phyloP scores from a whole-genome alignment of 2,329 filamentous ascomycete genomes.

The Exophiala bonariae region DNA sequence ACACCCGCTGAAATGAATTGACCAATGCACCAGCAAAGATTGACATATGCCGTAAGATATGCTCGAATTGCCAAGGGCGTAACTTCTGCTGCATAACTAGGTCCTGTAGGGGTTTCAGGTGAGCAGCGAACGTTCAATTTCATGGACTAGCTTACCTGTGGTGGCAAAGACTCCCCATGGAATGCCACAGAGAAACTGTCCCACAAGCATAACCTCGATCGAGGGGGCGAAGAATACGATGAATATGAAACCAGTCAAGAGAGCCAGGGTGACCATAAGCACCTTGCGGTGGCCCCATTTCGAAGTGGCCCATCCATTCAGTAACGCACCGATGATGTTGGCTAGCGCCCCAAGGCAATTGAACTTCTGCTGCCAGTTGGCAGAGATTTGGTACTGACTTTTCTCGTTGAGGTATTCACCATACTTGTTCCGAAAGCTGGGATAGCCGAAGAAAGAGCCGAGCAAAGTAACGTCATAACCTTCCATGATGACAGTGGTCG shows the following conservation, averaged over 20 bases:
- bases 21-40: slow-evolving; percentile 64
- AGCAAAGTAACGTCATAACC: slow-evolving; percentile 55
- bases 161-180: slow-evolving; percentile 27
- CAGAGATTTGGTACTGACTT: slow-evolving; percentile 39
- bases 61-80: slow-evolving; percentile 60
- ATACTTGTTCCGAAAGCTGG: slow-evolving; percentile 43
- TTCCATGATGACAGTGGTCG: slow-evolving; percentile 53
- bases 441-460: slow-evolving; percentile 51
- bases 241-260: slow-evolving; percentile 48
- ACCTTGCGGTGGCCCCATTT: slow-evolving; percentile 48
- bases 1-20: slow-evolving; percentile 51
- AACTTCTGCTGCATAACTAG: slow-evolving; percentile 69
- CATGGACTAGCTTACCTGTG: no score
- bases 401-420: slow-evolving; percentile 30
- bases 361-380: slow-evolving; percentile 52
- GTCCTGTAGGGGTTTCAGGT: slow-evolving; percentile 30
- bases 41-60: slow-evolving; percentile 61
- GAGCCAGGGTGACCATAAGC: slow-evolving; percentile 45
- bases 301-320: slow-evolving; percentile 15
- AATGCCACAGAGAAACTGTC: slow-evolving; percentile 50
- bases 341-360: slow-evolving; percentile 5
- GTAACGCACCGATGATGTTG: slow-evolving; percentile 17
- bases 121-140: slow-evolving; percentile 2
- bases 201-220: slow-evolving; percentile 48
- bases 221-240: slow-evolving; percentile 54